These are phyloP conservation scores for Kodamaea alishanica DNA, from an alignment of 1,139 yeast genomes.

Conservation along the genomic window DNA sequence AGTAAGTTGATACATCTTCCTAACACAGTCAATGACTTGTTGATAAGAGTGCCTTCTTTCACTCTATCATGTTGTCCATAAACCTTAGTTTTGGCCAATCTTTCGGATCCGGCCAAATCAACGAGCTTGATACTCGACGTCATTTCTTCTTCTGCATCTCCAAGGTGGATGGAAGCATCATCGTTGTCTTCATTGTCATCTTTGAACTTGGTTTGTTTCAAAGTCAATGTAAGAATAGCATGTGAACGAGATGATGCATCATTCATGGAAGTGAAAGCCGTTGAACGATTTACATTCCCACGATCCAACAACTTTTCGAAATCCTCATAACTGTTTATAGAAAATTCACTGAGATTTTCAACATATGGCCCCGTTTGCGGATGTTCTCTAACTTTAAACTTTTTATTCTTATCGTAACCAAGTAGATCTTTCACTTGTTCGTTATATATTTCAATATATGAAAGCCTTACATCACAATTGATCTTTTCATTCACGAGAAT, in stretches of 20 bases:
- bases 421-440: slow-evolving; percentile 65
- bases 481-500: slow-evolving; percentile 36
- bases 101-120: slow-evolving; percentile 80
- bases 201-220: slow-evolving; percentile 52
- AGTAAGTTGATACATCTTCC: slow-evolving; percentile 70
- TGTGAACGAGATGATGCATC: slow-evolving; percentile 73
- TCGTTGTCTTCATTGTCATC: slow-evolving; percentile 6
- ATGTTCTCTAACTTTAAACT: slow-evolving; percentile 54
- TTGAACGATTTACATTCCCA: slow-evolving; percentile 55
- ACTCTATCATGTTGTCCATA: slow-evolving; percentile 56
- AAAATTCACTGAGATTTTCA: slow-evolving; percentile 54
- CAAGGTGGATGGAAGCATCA: slow-evolving; percentile 25
- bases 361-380: slow-evolving; percentile 66
- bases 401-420: slow-evolving; percentile 20
- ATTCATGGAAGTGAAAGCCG: slow-evolving; percentile 70
- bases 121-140: slow-evolving; percentile 63
- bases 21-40: slow-evolving; percentile 68
- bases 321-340: slow-evolving; percentile 41
- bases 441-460: slow-evolving; percentile 71
- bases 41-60: slow-evolving; percentile 72
- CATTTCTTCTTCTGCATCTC: slow-evolving; percentile 52
- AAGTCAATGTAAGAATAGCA: slow-evolving; percentile 63
- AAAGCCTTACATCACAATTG: slow-evolving; percentile 53
- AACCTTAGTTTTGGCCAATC: slow-evolving; percentile 61
- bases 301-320: slow-evolving; percentile 38